Evolutionary conservation across 2,329 filamentous ascomycete species (phyloP), one percentile per base, ranked within the genome.

Genomic region (Talaromyces albobiverticillius): DNA sequence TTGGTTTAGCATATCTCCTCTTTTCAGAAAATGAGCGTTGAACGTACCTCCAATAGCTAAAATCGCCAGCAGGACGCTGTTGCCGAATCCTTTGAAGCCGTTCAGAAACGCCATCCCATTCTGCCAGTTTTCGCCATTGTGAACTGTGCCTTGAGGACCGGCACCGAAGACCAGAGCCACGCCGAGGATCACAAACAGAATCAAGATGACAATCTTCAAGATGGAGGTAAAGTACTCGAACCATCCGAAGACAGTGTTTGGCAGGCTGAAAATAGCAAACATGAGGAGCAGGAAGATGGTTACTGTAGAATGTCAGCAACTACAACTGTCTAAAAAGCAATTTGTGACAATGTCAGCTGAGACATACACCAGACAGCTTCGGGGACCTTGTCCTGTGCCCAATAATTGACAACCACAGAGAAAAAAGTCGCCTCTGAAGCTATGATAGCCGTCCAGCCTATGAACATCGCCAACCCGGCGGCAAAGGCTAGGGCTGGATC

Each of bases 81-180:
- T 68, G 3, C 56, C 59, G 38, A 71, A 70, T 0, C 68, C 68
- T 63, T 68, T 46, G 45, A 71, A 73, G 3, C 69, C 67, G 48
- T 72, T 72, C 9, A 64, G 61, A 46, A 73, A 72, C 2, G 63
- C 52, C 2, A 64, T 62, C 60, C 69, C 43, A 29, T 69, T 54
- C 23, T 55, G 59, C 72, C 71, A 67, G 40, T 62, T 68, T 34
- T 57, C 62, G 52, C 66, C 70, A 58, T 60, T 60, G 42, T 66
- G 65, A 42, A 66, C 61, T 4, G 62, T 63, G 29, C 70, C 65
- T 3, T 65, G 60, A 1, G 73, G 68, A 1, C 72, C 74, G 32
- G 74, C 74, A 9, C 74, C 74, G 9, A 63, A 55, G 26, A 73
- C 66, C 42, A 76, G 63, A 16, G 74, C 69, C 14, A 75, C 58